A percentile compares a stretch with the other conserved stretches of the same genome.
Evolutionary conservation across 495 filamentous ascomycete genomes (phyloP).

Genomic region (Peziza echinospora): DNA sequence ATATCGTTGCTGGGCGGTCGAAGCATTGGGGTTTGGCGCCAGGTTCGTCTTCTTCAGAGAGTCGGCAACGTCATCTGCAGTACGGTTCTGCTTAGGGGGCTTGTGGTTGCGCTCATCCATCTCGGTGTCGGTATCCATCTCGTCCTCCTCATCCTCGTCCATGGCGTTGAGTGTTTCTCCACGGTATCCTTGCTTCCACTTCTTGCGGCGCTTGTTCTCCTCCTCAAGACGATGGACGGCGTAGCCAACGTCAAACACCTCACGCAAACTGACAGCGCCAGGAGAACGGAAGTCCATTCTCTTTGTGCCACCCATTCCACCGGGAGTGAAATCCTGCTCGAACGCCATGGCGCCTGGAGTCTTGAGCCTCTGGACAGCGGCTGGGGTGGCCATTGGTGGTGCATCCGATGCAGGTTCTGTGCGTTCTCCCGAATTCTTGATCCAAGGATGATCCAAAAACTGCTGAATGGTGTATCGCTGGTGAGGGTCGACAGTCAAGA

Average conservation of each 20-base stretch:
- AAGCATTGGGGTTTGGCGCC: conserved; percentile 9
- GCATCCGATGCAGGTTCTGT: conserved; percentile 55
- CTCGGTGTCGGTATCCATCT: conserved; percentile 28
- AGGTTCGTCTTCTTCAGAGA: conserved; percentile 21
- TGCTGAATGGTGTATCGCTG: conserved; percentile 75
- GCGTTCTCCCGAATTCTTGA: conserved; percentile 51
- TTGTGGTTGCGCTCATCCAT: neutral
- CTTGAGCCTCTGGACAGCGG: conserved; percentile 29
- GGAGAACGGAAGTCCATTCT: conserved; percentile 90
- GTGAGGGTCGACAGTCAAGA: conserved; percentile 79
- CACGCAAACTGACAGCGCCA: conserved; percentile 80
- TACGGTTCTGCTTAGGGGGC: conserved; percentile 35
- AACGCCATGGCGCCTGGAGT: conserved; percentile 21
- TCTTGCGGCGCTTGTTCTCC: conserved; percentile 75
- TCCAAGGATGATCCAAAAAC: conserved; percentile 85
- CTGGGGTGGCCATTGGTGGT: conserved; percentile 52
- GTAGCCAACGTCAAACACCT: conserved; percentile 94
- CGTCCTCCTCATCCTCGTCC: conserved; percentile 38
- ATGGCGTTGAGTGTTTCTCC: conserved; percentile 38
- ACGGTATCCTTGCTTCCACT: conserved; percentile 43
- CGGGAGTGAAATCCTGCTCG: conserved; percentile 26
- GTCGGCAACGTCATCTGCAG: conserved; percentile 50
- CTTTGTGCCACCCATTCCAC: conserved; percentile 33
- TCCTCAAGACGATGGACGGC: conserved; percentile 93
- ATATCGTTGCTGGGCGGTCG: conserved; percentile 26